Base-by-base conservation (phyloP, 2,329 filamentous ascomycete genomes). In the Epichloe scottii region DNA sequence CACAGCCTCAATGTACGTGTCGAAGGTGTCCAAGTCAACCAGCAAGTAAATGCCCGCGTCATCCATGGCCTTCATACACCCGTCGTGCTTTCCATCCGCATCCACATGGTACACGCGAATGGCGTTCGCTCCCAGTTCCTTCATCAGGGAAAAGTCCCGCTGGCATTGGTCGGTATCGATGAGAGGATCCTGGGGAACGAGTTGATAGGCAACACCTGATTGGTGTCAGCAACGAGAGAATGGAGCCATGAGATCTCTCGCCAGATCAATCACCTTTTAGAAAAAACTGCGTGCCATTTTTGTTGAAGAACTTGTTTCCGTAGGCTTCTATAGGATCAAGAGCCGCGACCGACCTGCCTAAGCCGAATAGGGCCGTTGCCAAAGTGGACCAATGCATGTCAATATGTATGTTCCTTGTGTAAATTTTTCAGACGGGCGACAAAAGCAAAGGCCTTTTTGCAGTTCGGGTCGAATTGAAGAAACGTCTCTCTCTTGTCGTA, bases 91-190 rank as follows among this genome's bases (percentile, higher is more conserved):
- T 34, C 71, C 79, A 3, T 68, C 65, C 2, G 86, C 71, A 60
- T 94, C 84, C 54, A 95, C 87, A 62, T 95, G 88, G 68, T 95
- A 95, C 53, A 93, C 85, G 52, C 89, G 87, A 61, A 95, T 89
- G 33, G 85, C 77, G 65, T 95, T 95, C 63, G 85, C 80, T 55
- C 87, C 88, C 50, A 95, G 73, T 17, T 82, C 79, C 65, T 87
- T 77, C 86, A 95, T 94, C 62, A 90, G 74, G 15, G 71, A 65
- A 41, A 84, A 83, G 70, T 95, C 89, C 58, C 81, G 79, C 59
- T 76, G 67, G 71, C 88, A 94, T 71, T 95, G 89, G 46, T 78
- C 78, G 40, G 78, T 76, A 63, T 93, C 78, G 58, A 87, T 70
- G 55, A 95, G 78, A 46, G 89, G 89, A 63, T 95, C 89, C 48